Percentiles rank a stretch among this genome's conserved stretches.
These are phyloP conservation scores for Colletotrichum eremochloae DNA, from an alignment of 2,329 filamentous ascomycete species.

Conservation along the genomic window DNA sequence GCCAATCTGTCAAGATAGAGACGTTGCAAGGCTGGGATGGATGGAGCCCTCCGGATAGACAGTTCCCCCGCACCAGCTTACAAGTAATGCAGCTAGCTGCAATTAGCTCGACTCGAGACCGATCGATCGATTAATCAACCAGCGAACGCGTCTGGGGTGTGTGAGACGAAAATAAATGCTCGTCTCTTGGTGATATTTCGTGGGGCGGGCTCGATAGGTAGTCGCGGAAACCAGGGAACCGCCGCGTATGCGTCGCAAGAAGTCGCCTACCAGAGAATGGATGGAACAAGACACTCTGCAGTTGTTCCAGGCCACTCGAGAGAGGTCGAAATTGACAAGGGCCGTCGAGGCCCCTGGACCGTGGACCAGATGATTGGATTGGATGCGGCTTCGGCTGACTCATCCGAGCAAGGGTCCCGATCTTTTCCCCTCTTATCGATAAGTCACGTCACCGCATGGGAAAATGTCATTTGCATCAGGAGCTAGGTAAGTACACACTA, in stretches of 20 bases:
- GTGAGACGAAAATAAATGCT: background rate
- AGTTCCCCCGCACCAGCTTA: conserved; percentile 28
- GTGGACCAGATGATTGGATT: conserved; percentile 33
- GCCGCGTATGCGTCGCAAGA: conserved; percentile 19
- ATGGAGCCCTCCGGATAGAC: conserved; percentile 22
- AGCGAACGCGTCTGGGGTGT: background rate
- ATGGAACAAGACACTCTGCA: conserved; percentile 30
- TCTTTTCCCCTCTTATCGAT: conserved; percentile 32
- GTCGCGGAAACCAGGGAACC: background rate
- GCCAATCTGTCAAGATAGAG: conserved; percentile 41
- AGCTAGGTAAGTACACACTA: background rate
- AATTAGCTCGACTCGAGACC: background rate
- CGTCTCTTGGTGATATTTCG: background rate
- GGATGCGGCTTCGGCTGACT: conserved; percentile 20
- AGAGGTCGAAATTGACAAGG: conserved; percentile 38
- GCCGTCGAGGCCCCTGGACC: background rate
- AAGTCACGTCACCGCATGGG: conserved; percentile 29
- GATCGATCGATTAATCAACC: background rate
- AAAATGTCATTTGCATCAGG: background rate
- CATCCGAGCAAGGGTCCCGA: conserved; percentile 14
- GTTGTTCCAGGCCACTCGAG: conserved; percentile 24
- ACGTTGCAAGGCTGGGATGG: conserved; percentile 27
- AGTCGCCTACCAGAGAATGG: conserved; percentile 3
- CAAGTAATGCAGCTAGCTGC: background rate
- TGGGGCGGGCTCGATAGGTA: background rate